A percentile compares a stretch with the other conserved stretches of the same genome.
Evolutionary conservation across 2,329 filamentous ascomycete species (phyloP).

Genomic region (Fusarium compactum): DNA sequence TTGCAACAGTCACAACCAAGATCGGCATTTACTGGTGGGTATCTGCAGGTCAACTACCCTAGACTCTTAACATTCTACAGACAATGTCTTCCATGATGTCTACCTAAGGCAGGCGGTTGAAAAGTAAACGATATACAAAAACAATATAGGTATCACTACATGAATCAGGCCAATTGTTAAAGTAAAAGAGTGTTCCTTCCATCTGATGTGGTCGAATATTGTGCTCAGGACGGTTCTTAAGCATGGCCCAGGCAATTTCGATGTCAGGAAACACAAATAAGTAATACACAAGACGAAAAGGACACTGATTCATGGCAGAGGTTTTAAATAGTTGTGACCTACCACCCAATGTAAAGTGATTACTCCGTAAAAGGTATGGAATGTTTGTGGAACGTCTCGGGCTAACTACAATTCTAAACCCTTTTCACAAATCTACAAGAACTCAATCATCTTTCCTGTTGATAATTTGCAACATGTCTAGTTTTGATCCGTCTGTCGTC

Average conservation of each 20-base stretch:
- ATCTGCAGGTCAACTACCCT: neutral
- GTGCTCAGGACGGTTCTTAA: neutral
- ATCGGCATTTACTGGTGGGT: neutral
- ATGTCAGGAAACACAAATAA: neutral
- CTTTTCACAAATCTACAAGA: neutral
- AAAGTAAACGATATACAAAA: neutral
- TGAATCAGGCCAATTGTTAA: rapidly evolving
- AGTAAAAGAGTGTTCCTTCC: neutral
- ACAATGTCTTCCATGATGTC: neutral
- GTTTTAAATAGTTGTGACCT: neutral
- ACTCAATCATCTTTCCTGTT: neutral
- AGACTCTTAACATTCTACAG: neutral
- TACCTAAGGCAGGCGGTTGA: too few relatives aligned
- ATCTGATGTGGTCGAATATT: neutral
- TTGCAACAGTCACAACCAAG: neutral
- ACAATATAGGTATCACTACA: neutral
- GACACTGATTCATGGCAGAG: neutral
- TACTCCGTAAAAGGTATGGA: neutral
- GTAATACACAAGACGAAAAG: neutral
- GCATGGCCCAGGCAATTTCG: neutral
- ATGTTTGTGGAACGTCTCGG: slow-evolving; percentile 16
- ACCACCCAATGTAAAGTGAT: neutral
- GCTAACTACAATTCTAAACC: neutral
- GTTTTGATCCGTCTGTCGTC: slow-evolving; percentile 30
- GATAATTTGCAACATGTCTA: slow-evolving; percentile 8